Conservation (phyloP, 2,329 filamentous ascomycete species). For the Botrytis sinoallii region DNA sequence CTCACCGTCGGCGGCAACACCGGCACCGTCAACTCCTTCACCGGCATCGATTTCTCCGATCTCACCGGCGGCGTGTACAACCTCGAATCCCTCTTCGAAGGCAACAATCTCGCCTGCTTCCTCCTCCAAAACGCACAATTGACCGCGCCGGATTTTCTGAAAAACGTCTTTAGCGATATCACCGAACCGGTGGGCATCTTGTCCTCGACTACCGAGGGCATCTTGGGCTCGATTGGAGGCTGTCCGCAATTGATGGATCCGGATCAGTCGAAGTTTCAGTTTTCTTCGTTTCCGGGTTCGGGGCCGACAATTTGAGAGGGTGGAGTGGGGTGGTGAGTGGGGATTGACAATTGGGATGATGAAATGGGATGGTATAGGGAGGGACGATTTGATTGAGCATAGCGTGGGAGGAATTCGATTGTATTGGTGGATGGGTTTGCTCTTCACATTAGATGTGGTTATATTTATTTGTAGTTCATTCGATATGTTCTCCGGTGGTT, state of each 20-base stretch:
- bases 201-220: neutral
- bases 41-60: constrained; percentile 44
- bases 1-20: constrained; percentile 49
- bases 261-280: neutral
- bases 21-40: constrained; percentile 49
- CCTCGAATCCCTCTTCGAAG: constrained; percentile 42
- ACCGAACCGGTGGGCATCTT: constrained; percentile 26
- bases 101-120: constrained; percentile 49
- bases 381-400: neutral
- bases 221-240: neutral
- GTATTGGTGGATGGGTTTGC: neutral
- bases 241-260: neutral
- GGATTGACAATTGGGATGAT: no score
- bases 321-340: no score
- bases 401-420: neutral
- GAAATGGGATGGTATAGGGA: neutral
- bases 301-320: neutral
- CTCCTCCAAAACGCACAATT: constrained; percentile 42
- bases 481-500: neutral
- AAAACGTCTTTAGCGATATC: constrained; percentile 40
- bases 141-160: constrained; percentile 44
- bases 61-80: constrained; percentile 47
- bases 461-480: neutral
- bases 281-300: neutral
- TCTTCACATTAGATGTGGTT: neutral